Percentiles rank a stretch among this genome's conserved stretches.
Evolutionary conservation across 2,329 filamentous ascomycete genomes (phyloP).

Genomic region (Fusarium buxicola): DNA sequence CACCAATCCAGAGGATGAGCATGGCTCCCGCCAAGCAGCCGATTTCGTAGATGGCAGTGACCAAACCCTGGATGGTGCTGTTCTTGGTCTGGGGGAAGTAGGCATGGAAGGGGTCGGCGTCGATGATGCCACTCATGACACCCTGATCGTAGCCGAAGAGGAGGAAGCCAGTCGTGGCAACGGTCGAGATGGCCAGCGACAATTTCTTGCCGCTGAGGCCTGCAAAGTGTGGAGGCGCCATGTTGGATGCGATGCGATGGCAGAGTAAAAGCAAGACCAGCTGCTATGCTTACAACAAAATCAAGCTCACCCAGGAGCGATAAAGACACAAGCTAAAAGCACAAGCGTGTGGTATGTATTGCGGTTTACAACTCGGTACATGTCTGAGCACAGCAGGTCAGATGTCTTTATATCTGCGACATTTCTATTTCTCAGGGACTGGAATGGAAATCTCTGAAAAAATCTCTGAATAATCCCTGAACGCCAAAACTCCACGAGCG

Average conservation of each 20-base stretch:
- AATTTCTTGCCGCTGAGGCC: conserved; percentile 69
- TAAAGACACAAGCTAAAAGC: background rate
- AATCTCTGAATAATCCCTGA: conserved; percentile 23
- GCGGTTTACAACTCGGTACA: background rate
- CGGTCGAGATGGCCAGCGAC: conserved; percentile 68
- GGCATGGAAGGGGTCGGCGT: conserved; percentile 60
- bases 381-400: background rate
- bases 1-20: conserved; percentile 64
- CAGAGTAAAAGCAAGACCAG: conserved; percentile 31
- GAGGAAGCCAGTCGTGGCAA: conserved; percentile 72
- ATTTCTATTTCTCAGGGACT: background rate
- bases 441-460: conserved; percentile 6
- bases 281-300: conserved; percentile 25
- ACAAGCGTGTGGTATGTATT: conserved; percentile 11
- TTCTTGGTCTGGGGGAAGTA: conserved; percentile 59
- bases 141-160: conserved; percentile 70
- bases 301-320: conserved; percentile 32
- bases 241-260: conserved; percentile 44
- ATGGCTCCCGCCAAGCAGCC: conserved; percentile 65
- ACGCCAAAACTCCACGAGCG: conserved; percentile 17
- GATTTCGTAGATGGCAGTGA: conserved; percentile 63
- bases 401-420: conserved; percentile 30
- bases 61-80: conserved; percentile 60
- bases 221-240: conserved; percentile 67
- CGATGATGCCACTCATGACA: conserved; percentile 66